These are phyloP conservation scores for Alternaria triticimaculans DNA, from an alignment of 2,329 filamentous ascomycete species.

Conservation along the genomic window DNA sequence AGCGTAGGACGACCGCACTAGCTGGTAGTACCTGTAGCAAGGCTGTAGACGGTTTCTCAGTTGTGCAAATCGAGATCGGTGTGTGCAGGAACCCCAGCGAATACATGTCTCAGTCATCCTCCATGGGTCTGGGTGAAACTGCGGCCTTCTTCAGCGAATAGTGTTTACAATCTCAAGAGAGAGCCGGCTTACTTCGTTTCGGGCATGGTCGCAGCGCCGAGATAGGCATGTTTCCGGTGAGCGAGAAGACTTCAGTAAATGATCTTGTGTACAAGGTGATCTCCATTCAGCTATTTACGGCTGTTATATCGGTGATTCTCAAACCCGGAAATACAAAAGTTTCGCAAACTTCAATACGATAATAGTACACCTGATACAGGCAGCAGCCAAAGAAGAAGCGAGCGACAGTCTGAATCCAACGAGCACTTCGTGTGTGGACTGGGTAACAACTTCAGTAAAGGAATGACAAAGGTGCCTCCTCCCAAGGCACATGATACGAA, in stretches of 20 bases:
- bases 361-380: background rate
- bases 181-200: background rate
- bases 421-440: constrained; percentile 17
- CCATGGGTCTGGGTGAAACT: background rate
- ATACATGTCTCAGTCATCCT: background rate
- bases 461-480: background rate
- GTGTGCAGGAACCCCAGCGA: background rate
- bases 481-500: background rate
- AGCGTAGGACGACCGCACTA: background rate
- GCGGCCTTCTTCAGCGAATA: background rate
- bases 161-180: background rate
- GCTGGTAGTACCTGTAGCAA: background rate
- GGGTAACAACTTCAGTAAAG: constrained; percentile 4
- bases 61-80: background rate
- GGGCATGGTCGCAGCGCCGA: background rate
- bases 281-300: background rate
- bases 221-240: background rate
- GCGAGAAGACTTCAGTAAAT: background rate
- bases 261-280: background rate
- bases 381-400: background rate
- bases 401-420: constrained; percentile 8
- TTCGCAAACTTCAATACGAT: background rate
- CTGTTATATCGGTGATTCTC: background rate
- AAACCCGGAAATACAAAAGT: background rate
- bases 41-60: background rate